A percentile compares a stretch with the other conserved stretches of the same genome.
Evolutionary conservation across 352 stramenopile genomes (phyloP).

Genomic region (Globisporangium echinulatum): DNA sequence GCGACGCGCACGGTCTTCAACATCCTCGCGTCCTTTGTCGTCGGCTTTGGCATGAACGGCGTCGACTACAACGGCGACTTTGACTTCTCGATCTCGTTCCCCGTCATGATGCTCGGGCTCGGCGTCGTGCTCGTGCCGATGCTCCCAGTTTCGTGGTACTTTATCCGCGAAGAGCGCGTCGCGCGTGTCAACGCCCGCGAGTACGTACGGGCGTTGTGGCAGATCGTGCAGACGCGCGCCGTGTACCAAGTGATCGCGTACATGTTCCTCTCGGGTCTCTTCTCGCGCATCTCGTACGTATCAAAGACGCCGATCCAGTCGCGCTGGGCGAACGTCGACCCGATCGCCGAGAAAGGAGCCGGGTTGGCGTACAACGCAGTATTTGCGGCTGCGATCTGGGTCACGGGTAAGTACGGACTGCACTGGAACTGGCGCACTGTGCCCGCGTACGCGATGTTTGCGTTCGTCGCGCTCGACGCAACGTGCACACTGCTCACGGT

Average conservation of each 20-base stretch:
- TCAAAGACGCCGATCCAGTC: slow-evolving; percentile 25
- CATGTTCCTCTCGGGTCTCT: slow-evolving; percentile 43
- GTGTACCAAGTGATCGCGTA: slow-evolving; percentile 48
- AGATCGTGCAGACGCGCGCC: slow-evolving; percentile 32
- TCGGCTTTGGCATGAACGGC: slow-evolving; percentile 51
- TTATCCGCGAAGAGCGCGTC: slow-evolving; percentile 24
- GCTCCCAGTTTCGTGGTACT: slow-evolving; percentile 18
- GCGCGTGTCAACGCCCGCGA: slow-evolving; percentile 11
- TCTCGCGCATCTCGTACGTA: slow-evolving; percentile 29
- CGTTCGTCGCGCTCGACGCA: slow-evolving; percentile 30
- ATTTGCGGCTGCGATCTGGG: slow-evolving; percentile 27
- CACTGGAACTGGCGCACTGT: slow-evolving; percentile 53
- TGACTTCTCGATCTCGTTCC: slow-evolving; percentile 44
- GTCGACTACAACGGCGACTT: slow-evolving; percentile 49
- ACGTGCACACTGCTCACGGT: slow-evolving; percentile 34
- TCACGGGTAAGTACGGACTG: slow-evolving; percentile 43
- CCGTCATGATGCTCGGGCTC: slow-evolving; percentile 13
- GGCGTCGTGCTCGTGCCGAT: slow-evolving; percentile 7
- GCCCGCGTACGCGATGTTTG: slow-evolving; percentile 23
- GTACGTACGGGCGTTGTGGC: slow-evolving; percentile 26
- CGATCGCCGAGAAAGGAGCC: slow-evolving; percentile 23
- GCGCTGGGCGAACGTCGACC: slow-evolving; percentile 28
- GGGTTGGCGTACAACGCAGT: slow-evolving; percentile 22
- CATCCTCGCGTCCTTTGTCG: slow-evolving; percentile 29
- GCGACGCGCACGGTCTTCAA: slow-evolving; percentile 24